These are phyloP conservation scores for Neocucurbitaria cava DNA, from an alignment of 2,329 filamentous ascomycete species.

Conservation along the genomic window DNA sequence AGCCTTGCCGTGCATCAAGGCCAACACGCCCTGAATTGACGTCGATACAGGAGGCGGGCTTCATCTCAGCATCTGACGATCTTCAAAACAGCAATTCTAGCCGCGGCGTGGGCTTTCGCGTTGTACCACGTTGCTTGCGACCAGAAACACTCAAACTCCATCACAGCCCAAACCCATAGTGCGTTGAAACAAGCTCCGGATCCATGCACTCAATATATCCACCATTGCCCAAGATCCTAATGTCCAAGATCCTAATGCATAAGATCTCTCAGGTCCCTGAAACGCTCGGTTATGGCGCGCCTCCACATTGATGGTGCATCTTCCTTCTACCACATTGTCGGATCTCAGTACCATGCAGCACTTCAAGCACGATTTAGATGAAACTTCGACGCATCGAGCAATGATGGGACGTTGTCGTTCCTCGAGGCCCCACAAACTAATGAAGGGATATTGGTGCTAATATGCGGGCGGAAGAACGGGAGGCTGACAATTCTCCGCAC, in stretches of 20 bases:
- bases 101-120: no score
- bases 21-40: not conserved
- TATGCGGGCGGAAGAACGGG: not conserved
- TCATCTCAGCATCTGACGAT: not conserved
- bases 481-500: not conserved
- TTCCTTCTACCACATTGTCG: not conserved
- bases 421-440: not conserved
- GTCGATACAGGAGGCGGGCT: not conserved
- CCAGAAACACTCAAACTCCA: not conserved
- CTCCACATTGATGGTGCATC: not conserved
- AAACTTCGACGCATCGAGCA: not conserved
- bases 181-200: conserved; percentile 11
- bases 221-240: not conserved
- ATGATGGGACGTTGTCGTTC: not conserved
- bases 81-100: not conserved
- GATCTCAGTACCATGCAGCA: not conserved
- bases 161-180: not conserved
- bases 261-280: not conserved
- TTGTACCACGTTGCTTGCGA: not conserved
- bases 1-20: not conserved
- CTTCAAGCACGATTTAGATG: not conserved
- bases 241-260: not conserved
- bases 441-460: not conserved
- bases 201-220: conserved; percentile 5
- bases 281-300: not conserved